Evolutionary conservation across 192 early-diverging fungal species (phyloP), one percentile per base, ranked within the genome.

Genomic region (Bifiguratus adelaidae): DNA sequence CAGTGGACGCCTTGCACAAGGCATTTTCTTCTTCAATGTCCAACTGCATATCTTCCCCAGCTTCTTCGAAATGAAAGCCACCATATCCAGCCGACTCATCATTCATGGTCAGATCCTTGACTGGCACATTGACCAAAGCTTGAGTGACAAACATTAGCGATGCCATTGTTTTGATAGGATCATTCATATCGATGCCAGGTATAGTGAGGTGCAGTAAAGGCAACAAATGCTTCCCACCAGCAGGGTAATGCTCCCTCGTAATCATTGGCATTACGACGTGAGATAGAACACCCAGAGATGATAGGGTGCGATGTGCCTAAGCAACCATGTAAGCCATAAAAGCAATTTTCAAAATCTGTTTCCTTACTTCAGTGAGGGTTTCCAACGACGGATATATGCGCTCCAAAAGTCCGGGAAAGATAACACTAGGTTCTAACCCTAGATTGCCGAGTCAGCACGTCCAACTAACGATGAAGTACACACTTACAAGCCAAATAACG

Each of bases 141-240:
- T 71, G 70, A 7, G 68, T 71, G 21, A 91, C 65, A 58, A 90
- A 91, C 33, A 81, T 51, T 7, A 91, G 47, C 2, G 88, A 70
- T 12, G 71, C 65, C 23, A 72, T 75, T 3, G 92, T 80, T 59
- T 95, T 97, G 25, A 60, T 71, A 1, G 85, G 78, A 46, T 97
- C 94, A 60, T 97, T 97, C 55, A 92, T 67, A 52, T 97, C 92
- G 23, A 97, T 86, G 20, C 91, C 94, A 0, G 92, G 92, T 9
- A 92, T 76, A 3, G 76, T 76, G 2, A 92, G 70, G 28, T 81
- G 75, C 28, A 97, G 64, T 46, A 97, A 61, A 9, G 81, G 76
- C 0, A 78, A 55, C 1, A 97, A 46, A 56, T 94, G 84, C 52
- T 82, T 78, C 3, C 81, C 92, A 7, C 94, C 94, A 32, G 83